These are phyloP conservation scores for Xylariaceae sp. DNA, from an alignment of 2,329 filamentous ascomycete genomes.

Conservation along the genomic window DNA sequence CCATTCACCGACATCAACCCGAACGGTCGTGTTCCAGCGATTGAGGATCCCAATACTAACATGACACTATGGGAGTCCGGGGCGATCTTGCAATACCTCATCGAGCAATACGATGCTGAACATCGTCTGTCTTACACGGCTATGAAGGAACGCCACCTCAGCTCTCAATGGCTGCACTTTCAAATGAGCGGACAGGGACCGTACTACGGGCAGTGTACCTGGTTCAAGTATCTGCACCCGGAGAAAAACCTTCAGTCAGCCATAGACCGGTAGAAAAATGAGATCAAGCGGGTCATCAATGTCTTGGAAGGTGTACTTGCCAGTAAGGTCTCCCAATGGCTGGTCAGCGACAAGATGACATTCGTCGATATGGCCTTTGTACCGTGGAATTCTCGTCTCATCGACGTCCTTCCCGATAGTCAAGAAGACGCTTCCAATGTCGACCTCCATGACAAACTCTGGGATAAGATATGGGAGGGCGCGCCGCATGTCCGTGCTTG, in stretches of 20 bases:
- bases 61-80: slow-evolving; percentile 46
- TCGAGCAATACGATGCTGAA: slow-evolving; percentile 22
- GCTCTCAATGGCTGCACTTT: slow-evolving; percentile 42
- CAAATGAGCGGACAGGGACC: slow-evolving; percentile 40
- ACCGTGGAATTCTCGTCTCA: too few relatives aligned
- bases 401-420: too few relatives aligned
- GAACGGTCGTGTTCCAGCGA: too few relatives aligned
- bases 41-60: slow-evolving; percentile 44
- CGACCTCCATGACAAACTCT: too few relatives aligned
- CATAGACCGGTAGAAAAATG: slow-evolving; percentile 10
- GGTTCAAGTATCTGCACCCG: slow-evolving; percentile 3
- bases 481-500: too few relatives aligned
- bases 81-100: slow-evolving; percentile 46
- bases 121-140: slow-evolving; percentile 34
- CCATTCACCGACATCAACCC: slow-evolving; percentile 24
- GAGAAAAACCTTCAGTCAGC: slow-evolving; percentile 13
- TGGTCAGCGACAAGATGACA: slow-evolving; percentile 18
- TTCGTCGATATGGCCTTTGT: slow-evolving; percentile 19
- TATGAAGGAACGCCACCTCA: slow-evolving; percentile 32
- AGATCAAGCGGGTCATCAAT: slow-evolving; percentile 11
- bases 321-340: slow-evolving; percentile 11
- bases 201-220: slow-evolving; percentile 27
- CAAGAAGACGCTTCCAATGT: too few relatives aligned
- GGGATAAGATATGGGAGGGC: too few relatives aligned
- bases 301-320: slow-evolving; percentile 7